Conservation (phyloP, 257 asterid species). For the Scutellaria galericulata region DNA sequence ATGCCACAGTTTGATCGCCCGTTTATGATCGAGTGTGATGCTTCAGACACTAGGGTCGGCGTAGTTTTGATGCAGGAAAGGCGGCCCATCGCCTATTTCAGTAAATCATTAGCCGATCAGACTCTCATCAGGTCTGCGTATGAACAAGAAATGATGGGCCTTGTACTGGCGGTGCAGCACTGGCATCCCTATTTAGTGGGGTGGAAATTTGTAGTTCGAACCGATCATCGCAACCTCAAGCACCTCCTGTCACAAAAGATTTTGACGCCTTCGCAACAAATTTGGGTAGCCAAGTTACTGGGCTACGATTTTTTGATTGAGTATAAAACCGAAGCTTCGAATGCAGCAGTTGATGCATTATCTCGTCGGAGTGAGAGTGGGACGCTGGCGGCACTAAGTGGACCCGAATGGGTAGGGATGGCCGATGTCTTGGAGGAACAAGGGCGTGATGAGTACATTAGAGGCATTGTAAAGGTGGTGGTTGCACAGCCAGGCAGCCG, state of each 20-base stretch:
- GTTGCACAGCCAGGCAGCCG: not conserved
- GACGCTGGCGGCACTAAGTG: not conserved
- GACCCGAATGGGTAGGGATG: not conserved
- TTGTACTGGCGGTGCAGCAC: no score
- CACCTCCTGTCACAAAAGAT: no score
- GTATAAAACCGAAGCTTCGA: no score
- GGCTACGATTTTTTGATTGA: no score
- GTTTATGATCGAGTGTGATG: not conserved
- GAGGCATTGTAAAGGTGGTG: not conserved
- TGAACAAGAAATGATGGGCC: not conserved
- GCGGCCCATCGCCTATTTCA: slow-evolving; percentile 3
- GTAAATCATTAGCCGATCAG: not conserved
- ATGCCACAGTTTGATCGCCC: not conserved
- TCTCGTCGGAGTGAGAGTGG: no score
- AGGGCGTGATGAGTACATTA: not conserved
- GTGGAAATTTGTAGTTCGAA: not conserved
- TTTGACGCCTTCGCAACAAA: no score
- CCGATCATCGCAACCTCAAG: no score
- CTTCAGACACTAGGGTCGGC: not conserved
- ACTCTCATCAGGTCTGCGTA: not conserved
- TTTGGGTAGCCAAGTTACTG: no score
- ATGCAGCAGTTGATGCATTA: no score
- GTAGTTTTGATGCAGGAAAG: not conserved
- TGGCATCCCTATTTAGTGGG: not conserved
- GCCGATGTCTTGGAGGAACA: not conserved